These are phyloP conservation scores for Ceriops tagal DNA, from an alignment of 345 rosid genomes.

Conservation along the genomic window DNA sequence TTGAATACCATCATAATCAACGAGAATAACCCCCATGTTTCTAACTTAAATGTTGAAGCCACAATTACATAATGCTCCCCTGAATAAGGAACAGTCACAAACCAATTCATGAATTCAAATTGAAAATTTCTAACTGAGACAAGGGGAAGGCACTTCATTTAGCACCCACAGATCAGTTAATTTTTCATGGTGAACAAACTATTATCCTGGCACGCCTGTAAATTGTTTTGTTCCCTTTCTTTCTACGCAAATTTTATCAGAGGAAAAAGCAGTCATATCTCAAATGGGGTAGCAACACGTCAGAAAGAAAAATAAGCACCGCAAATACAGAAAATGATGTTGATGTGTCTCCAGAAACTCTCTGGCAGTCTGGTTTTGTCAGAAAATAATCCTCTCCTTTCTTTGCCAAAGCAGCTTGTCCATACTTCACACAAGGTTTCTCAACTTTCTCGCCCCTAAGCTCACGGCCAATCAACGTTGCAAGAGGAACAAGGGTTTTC, in stretches of 20 bases:
- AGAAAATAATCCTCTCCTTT: constrained; percentile 97
- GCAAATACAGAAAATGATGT: constrained; percentile 93
- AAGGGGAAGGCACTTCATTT: background rate
- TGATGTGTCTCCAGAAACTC: constrained; percentile 72
- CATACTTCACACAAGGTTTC: constrained; percentile 81
- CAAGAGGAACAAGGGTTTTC: constrained; percentile 84
- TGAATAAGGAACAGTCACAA: background rate
- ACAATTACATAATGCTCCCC: background rate
- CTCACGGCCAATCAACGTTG: constrained; percentile 87
- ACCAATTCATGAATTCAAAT: background rate
- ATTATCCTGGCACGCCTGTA: too few species aligned
- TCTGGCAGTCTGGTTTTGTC: constrained; percentile 68
- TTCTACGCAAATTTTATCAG: background rate
- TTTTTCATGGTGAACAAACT: background rate
- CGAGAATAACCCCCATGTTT: constrained; percentile 14
- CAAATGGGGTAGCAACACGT: background rate
- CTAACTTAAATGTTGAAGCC: background rate
- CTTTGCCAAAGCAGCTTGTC: constrained; percentile 96
- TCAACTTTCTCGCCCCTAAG: constrained; percentile 81
- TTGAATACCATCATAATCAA: constrained; percentile 6
- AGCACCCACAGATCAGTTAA: background rate
- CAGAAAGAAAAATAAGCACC: constrained; percentile 38
- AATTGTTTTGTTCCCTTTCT: background rate
- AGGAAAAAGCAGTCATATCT: background rate
- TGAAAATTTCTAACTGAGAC: background rate